These are phyloP conservation scores for Mucor saturninus DNA, from an alignment of 371 early-diverging fungal genomes.

Conservation along the genomic window DNA sequence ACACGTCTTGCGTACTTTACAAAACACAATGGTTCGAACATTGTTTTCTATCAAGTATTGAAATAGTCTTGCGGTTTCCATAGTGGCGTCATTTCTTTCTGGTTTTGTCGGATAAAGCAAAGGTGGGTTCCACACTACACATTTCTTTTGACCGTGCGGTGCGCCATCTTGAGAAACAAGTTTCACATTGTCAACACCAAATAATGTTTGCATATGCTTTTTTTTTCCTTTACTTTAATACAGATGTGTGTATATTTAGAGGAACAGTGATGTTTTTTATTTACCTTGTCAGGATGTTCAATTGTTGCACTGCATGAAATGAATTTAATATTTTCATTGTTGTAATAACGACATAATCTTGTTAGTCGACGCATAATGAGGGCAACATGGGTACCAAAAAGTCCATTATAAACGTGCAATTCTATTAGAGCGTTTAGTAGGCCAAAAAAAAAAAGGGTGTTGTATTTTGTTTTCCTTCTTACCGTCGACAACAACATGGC, in stretches of 20 bases:
- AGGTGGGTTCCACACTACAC: constrained; percentile 51
- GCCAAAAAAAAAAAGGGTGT: too few relatives aligned
- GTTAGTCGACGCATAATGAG: constrained; percentile 70
- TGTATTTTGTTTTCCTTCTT: background rate
- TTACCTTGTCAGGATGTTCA: constrained; percentile 55
- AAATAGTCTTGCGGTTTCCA: constrained; percentile 42
- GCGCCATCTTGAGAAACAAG: constrained; percentile 47
- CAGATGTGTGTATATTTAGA: too few relatives aligned
- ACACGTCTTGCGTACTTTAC: constrained; percentile 56
- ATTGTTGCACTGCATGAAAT: constrained; percentile 68
- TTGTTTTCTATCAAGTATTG: constrained; percentile 41
- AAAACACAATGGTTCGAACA: constrained; percentile 56
- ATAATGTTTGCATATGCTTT: constrained; percentile 50
- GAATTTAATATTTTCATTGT: constrained; percentile 56
- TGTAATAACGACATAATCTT: constrained; percentile 57
- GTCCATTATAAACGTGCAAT: constrained; percentile 71
- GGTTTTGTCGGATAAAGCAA: constrained; percentile 18
- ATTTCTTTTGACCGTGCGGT: constrained; percentile 46
- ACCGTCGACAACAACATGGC: constrained; percentile 78
- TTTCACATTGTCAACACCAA: constrained; percentile 41
- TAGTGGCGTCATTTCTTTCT: constrained; percentile 30
- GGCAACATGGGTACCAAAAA: constrained; percentile 73
- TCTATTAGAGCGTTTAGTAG: constrained; percentile 40
- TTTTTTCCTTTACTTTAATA: too few relatives aligned
- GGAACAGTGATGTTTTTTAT: background rate